Base-by-base conservation (phyloP, 1,284 basidiomycete genomes). In the Sanghuangporus weigelae region DNA sequence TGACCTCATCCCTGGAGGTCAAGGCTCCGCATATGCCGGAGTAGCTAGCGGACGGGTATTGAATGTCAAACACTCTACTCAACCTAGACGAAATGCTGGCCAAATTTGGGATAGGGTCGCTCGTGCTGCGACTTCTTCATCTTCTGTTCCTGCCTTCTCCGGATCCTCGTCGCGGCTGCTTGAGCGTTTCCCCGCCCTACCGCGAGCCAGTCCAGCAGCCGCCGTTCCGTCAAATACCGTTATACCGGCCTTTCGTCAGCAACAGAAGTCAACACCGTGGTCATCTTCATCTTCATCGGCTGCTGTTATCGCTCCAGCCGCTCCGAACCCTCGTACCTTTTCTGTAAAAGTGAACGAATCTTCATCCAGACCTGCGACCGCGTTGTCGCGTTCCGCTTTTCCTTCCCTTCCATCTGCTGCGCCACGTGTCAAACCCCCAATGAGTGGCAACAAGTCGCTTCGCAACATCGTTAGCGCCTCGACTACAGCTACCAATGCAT, bases 61-160 rank as follows among this genome's bases (percentile, higher is more conserved):
- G 62, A 93, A 90, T 69, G 90, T 89, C 46, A 96, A 96, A 73
- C 84, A 90, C 60, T 83, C 85, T 0, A 89, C 89, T 0, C 78
- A 84, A 0, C 79, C 85, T 0, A 51, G 64, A 14, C 82, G 83
- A 2, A 81, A 82, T 0, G 79, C 83, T 16, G 74, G 79, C n/a
- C 83, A 87, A 65, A 84, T 97, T 0, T 94, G 85, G 88, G 93
- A 93, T 68, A 87, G 93, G 26, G 95, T 97, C 46, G 95, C 93
- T 21, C 85, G 85, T 61, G 95, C 93, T 0, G 95, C 93, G 1
- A 80, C 81, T 3, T 84, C 86, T 0, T 79, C 81, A 5, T 63
- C 73, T n/a, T 67, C 75, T 12, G 69, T 82, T 0, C 77, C 81
- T 14, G 69, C 74, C 0, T 70, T 77, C 5, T 67, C 73, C n/a